Evolutionary conservation across 495 filamentous ascomycete genomes (phyloP).

Genomic region (Cercophora samala): DNA sequence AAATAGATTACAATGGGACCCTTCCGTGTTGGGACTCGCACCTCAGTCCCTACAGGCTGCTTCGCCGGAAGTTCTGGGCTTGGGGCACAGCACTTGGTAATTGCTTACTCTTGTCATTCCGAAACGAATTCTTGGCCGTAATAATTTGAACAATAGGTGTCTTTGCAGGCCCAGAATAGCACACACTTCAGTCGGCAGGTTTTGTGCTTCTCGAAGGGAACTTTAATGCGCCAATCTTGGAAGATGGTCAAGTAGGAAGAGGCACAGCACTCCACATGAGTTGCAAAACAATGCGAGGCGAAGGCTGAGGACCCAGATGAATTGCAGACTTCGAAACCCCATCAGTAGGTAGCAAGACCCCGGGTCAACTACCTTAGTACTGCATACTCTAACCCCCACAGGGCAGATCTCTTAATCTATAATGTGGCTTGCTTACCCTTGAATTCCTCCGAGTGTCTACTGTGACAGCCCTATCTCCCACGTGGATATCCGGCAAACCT

Average conservation of each 20-base stretch:
- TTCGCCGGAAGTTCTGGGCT: background rate
- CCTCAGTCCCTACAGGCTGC: background rate
- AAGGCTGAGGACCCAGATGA: background rate
- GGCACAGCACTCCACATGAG: background rate
- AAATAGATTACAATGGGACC: background rate
- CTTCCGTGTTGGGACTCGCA: background rate
- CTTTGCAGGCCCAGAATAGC: background rate
- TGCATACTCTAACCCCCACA: background rate
- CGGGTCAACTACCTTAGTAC: background rate
- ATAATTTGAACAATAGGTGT: background rate
- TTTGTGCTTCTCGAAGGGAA: background rate
- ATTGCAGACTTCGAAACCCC: background rate
- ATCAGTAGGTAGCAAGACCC: background rate
- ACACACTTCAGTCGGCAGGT: background rate
- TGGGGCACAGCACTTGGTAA: background rate
- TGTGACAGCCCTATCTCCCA: background rate
- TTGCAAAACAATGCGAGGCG: background rate
- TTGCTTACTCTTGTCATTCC: background rate
- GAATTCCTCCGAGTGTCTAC: background rate
- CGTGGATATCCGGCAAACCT: background rate
- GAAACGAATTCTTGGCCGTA: background rate
- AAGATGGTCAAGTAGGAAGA: background rate
- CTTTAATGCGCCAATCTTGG: background rate
- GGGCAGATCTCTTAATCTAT: background rate
- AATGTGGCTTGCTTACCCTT: background rate